These are phyloP conservation scores for Verbascum thapsus DNA, from an alignment of 257 asterid genomes.

Conservation along the genomic window DNA sequence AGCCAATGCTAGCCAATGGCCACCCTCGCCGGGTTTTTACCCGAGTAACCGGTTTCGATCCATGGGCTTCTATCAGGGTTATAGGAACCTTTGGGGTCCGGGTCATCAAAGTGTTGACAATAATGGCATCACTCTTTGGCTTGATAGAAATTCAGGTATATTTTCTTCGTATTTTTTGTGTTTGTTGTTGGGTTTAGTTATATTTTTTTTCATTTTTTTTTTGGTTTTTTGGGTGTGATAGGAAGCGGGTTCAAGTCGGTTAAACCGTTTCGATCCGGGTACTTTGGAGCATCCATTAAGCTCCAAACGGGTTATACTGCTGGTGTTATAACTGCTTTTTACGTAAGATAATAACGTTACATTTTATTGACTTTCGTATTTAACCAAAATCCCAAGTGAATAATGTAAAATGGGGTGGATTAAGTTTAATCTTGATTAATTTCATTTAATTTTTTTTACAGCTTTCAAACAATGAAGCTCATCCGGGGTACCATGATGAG, in stretches of 20 bases:
- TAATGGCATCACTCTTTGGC: slow-evolving; percentile 83
- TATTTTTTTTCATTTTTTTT: not conserved
- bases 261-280: slow-evolving; percentile 89
- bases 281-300: slow-evolving; percentile 86
- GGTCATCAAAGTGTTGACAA: slow-evolving; percentile 58
- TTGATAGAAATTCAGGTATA: slow-evolving; percentile 71
- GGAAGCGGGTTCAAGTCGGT: slow-evolving; percentile 99
- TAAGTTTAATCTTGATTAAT: not conserved
- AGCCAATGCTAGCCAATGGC: slow-evolving; percentile 60
- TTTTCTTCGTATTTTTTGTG: not conserved
- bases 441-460: too few relatives aligned
- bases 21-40: slow-evolving; percentile 77
- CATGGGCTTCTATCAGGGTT: slow-evolving; percentile 65
- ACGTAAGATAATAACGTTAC: slow-evolving; percentile 44
- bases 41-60: slow-evolving; percentile 68
- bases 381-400: not conserved
- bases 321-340: slow-evolving; percentile 94
- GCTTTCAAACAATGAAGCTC: slow-evolving; percentile 87
- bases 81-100: slow-evolving; percentile 76
- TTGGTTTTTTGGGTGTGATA: slow-evolving; percentile 11
- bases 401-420: too few relatives aligned
- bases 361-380: slow-evolving; percentile 12
- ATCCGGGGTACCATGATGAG: slow-evolving; percentile 92
- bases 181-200: not conserved
- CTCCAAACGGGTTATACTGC: slow-evolving; percentile 95